Evolutionary conservation across 179 eudicot species (phyloP), one percentile per base, ranked within the genome.

Genomic region (Carnegiea gigantea): DNA sequence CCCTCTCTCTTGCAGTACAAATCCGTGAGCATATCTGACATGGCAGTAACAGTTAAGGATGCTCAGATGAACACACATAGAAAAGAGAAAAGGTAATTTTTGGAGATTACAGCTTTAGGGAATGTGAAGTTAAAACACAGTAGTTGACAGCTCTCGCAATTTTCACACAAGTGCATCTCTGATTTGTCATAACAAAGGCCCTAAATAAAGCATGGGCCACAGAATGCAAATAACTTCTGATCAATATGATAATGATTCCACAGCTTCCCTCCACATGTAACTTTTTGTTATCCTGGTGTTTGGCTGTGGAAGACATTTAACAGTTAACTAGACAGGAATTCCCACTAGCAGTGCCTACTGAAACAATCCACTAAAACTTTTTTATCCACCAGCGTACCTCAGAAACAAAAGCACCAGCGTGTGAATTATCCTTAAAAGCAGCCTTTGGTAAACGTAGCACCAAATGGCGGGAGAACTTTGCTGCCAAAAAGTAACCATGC

Each of bases 381-480:
- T 57, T 57, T 57, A 0, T 51, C 73, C 26, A 54, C 60, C 84
- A 57, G 70, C 84, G 81, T 86, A 95, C 98, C 98, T 95, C 99
- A n/a, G 94, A 88, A 85, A 95, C 94, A 87, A 94, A 95, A 84
- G 95, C 94, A 82, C 99, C 99, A 79, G 82, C 93, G 84, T 94
- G 98, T 79, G 90, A 89, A 75, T 95, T 95, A 92, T 95, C 97
- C 90, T 94, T 95, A 74, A 94, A 95, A 81, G 98, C 97, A 84
- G 85, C 85, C 82, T 88, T 88, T 72, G 96, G 94, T 44, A 94
- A 85, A 79, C 92, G 95, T 78, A 95, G 82, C 67, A 95, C 81
- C 89, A 95, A 83, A 88, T 95, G 98, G 57, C 98, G 95, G 70
- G 99, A 95, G 84, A 95, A 95, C 71, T 94, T 95, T 48, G 83